These are phyloP conservation scores for Thelonectria olida DNA, from an alignment of 2,329 filamentous ascomycete species.

Conservation along the genomic window DNA sequence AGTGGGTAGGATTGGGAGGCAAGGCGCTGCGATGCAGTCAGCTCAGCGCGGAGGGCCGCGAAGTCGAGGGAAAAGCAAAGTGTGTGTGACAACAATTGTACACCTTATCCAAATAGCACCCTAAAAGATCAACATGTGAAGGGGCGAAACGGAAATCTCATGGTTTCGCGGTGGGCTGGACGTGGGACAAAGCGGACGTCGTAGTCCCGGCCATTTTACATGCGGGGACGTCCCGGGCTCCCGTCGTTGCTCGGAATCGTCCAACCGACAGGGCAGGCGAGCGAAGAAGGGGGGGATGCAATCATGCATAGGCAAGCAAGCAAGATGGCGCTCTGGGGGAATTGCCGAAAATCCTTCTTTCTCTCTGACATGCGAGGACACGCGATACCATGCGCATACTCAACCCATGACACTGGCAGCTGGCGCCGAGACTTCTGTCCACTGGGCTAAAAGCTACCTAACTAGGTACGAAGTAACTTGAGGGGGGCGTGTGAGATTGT, in stretches of 20 bases:
- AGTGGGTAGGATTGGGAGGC: conserved; percentile 3
- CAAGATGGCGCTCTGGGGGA: conserved; percentile 25
- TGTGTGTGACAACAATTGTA: conserved; percentile 15
- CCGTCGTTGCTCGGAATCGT: conserved; percentile 16
- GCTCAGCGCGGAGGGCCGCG: background rate
- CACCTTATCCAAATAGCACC: conserved; percentile 9
- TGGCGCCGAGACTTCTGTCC: conserved; percentile 15
- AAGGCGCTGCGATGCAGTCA: conserved; percentile 3
- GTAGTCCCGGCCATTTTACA: conserved; percentile 8
- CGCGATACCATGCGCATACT: conserved; percentile 22
- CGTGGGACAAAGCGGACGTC: background rate
- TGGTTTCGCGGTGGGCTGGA: conserved; percentile 9
- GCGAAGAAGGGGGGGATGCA: conserved; percentile 4
- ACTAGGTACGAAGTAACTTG: too few species aligned
- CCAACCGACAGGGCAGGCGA: conserved; percentile 18
- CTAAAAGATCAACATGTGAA: conserved; percentile 19
- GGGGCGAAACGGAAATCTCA: background rate
- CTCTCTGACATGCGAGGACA: conserved; percentile 25
- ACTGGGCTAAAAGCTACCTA: background rate
- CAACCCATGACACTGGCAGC: conserved; percentile 25
- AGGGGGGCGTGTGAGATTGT: conserved; percentile 8
- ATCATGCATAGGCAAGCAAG: conserved; percentile 20
- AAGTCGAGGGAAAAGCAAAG: conserved; percentile 7
- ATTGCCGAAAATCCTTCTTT: conserved; percentile 9
- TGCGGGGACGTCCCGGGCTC: conserved; percentile 19